phyloP scores from a whole-genome alignment of 441 rosid genomes.

The Adansonia grandidieri region DNA sequence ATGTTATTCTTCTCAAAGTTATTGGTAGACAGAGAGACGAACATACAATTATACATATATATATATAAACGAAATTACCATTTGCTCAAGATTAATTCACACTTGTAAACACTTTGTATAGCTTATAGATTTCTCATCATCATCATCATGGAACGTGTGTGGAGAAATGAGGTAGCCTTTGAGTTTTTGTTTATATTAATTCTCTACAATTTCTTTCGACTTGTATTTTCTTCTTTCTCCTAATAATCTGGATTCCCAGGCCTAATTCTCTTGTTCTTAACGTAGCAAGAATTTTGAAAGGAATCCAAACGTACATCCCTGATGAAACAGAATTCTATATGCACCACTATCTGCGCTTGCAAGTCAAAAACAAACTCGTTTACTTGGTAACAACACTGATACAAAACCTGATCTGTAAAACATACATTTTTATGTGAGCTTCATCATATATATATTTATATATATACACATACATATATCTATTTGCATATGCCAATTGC shows the following conservation, averaged over 20 bases:
- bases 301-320: background rate
- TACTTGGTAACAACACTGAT: too few relatives aligned
- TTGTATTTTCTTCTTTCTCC: background rate
- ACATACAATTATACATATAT: too few relatives aligned
- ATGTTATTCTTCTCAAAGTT: background rate
- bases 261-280: background rate
- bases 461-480: too few relatives aligned
- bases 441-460: too few relatives aligned
- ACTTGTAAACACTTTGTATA: slow-evolving; percentile 11
- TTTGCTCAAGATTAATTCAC: background rate
- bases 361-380: too few relatives aligned
- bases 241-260: background rate
- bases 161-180: background rate
- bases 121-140: background rate
- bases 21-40: too few relatives aligned
- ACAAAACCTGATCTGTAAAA: too few relatives aligned
- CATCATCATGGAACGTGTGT: background rate
- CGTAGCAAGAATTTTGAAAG: background rate
- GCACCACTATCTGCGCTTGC: too few relatives aligned
- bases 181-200: background rate
- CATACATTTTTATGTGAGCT: too few relatives aligned
- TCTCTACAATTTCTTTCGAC: background rate
- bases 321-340: too few relatives aligned
- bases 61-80: background rate
- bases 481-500: too few relatives aligned